phyloP scores from a whole-genome alignment of 2,329 filamentous ascomycete species.

The Cephalotrichum gorgonifer region DNA sequence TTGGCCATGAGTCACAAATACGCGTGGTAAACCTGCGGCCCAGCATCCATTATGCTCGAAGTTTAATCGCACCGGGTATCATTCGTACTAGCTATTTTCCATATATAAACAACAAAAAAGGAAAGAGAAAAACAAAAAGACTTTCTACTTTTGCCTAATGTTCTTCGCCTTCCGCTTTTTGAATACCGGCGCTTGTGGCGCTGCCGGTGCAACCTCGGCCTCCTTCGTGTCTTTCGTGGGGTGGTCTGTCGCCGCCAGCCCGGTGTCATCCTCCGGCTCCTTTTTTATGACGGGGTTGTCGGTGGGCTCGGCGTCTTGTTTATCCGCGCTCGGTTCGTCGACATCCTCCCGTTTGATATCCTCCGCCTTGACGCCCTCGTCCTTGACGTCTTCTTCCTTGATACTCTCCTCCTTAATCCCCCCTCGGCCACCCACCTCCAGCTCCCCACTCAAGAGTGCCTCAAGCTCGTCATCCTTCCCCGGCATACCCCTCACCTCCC shows the following conservation, averaged over 20 bases:
- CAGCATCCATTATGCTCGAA: neutral
- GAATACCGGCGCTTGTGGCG: constrained; percentile 52
- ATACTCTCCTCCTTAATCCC: constrained; percentile 12
- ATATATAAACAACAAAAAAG: neutral
- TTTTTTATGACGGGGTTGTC: constrained; percentile 18
- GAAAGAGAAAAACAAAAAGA: neutral
- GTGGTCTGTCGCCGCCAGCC: constrained; percentile 16
- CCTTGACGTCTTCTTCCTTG: constrained; percentile 12
- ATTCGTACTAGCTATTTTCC: neutral
- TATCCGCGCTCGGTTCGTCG: constrained; percentile 1
- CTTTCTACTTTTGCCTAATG: constrained; percentile 45
- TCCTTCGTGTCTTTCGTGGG: constrained; percentile 4
- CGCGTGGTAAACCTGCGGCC: neutral
- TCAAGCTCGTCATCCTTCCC: constrained; percentile 49
- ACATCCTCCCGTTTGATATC: constrained; percentile 13
- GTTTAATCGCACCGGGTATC: neutral
- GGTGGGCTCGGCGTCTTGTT: neutral
- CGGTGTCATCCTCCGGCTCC: constrained; percentile 25
- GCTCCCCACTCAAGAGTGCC: constrained; percentile 37
- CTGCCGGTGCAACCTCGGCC: no score
- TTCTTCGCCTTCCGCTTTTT: constrained; percentile 70
- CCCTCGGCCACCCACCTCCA: constrained; percentile 14
- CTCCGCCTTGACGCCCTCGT: constrained; percentile 13
- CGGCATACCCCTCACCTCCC: constrained; percentile 38
- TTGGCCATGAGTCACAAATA: neutral